Conservation (phyloP, 345 rosid genomes). For the Eucalyptus curtisii region DNA sequence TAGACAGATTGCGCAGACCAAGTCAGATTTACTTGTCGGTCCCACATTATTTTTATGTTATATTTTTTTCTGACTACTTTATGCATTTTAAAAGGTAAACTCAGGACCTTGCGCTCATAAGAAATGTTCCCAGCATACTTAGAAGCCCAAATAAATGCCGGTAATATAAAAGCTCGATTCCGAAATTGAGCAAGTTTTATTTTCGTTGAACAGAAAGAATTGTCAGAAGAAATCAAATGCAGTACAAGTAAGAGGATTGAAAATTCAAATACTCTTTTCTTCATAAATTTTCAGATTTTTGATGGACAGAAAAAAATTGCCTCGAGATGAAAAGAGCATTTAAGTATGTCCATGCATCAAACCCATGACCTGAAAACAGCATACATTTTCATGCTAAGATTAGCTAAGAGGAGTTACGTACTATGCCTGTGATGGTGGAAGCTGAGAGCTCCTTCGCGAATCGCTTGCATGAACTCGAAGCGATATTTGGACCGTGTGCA, state of each 20-base stretch:
- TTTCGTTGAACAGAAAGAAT: no score
- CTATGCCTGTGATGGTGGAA: not conserved
- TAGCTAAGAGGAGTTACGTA: not conserved
- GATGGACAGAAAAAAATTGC: not conserved
- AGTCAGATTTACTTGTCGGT: not conserved
- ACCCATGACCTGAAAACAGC: not conserved
- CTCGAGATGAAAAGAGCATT: not conserved
- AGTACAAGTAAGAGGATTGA: not conserved
- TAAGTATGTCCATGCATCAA: not conserved
- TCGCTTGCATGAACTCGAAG: not conserved
- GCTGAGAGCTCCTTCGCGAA: not conserved
- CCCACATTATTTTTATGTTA: not conserved
- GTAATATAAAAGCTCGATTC: not conserved
- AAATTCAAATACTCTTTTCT: no score
- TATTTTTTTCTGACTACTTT: no score
- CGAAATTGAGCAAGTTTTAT: not conserved
- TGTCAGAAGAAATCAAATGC: not conserved
- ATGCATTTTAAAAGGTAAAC: not conserved
- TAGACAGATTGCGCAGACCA: not conserved
- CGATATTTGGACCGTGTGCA: not conserved
- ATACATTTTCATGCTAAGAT: not conserved
- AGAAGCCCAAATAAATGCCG: not conserved
- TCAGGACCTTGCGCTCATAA: not conserved
- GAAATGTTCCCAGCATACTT: not conserved
- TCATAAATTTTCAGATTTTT: no score